Evolutionary conservation across 2,329 filamentous ascomycete species (phyloP).

Genomic region (Fusarium nelsonii): DNA sequence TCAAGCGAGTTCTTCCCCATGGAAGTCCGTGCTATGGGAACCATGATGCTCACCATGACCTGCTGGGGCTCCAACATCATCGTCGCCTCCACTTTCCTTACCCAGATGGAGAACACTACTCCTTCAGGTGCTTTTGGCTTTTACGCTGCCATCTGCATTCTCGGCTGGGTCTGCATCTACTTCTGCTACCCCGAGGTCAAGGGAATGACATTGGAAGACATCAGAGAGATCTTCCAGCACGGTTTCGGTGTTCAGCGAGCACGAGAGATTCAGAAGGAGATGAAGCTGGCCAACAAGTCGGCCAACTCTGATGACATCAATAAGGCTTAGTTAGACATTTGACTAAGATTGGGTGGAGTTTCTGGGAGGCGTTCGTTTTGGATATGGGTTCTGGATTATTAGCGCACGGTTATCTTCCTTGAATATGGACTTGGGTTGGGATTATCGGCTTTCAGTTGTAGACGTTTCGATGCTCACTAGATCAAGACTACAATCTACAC

Average conservation of each 20-base stretch:
- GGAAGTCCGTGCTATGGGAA: constrained; percentile 62
- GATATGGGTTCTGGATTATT: too few relatives aligned
- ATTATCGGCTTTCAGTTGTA: too few relatives aligned
- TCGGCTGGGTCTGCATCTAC: constrained; percentile 58
- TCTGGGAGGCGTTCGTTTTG: too few relatives aligned
- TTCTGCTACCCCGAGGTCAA: constrained; percentile 67
- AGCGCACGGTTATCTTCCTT: too few relatives aligned
- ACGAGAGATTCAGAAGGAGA: constrained; percentile 54
- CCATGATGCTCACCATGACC: constrained; percentile 62
- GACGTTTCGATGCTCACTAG: too few relatives aligned
- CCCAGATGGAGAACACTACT: constrained; percentile 61
- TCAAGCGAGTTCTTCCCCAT: constrained; percentile 61
- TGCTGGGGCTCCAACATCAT: constrained; percentile 63
- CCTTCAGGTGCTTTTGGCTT: constrained; percentile 65
- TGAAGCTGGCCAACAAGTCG: constrained; percentile 34
- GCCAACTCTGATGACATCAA: not conserved
- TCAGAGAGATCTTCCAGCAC: constrained; percentile 63
- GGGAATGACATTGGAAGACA: constrained; percentile 66
- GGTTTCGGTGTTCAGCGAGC: constrained; percentile 61
- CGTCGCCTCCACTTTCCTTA: constrained; percentile 63
- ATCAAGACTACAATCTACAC: too few relatives aligned
- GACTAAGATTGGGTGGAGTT: too few relatives aligned
- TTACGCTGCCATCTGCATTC: constrained; percentile 62
- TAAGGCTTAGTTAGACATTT: constrained; percentile 18
- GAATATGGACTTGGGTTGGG: too few relatives aligned